Conservation (phyloP, 495 filamentous ascomycete species). For the Trypethelium eluteriae region DNA sequence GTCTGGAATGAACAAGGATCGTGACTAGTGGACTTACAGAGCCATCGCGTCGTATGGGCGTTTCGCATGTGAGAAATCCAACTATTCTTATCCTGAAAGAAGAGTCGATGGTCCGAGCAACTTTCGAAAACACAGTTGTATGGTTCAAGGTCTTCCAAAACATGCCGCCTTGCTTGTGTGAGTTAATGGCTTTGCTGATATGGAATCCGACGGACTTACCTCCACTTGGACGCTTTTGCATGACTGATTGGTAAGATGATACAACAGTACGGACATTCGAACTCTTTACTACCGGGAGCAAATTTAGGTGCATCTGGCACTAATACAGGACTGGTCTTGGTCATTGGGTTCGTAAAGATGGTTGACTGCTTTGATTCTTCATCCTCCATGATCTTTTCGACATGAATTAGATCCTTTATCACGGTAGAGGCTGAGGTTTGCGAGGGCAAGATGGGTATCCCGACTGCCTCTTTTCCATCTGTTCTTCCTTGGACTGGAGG, state of each 20-base stretch:
- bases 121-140: slow-evolving; percentile 20
- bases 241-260: slow-evolving; percentile 6
- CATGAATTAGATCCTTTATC: background rate
- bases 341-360: background rate
- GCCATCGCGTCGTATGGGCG: slow-evolving; percentile 14
- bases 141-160: slow-evolving; percentile 18
- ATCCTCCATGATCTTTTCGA: background rate
- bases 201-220: slow-evolving; percentile 7
- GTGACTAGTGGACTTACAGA: slow-evolving; percentile 14
- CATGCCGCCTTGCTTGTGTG: slow-evolving; percentile 8
- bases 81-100: slow-evolving; percentile 14
- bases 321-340: background rate
- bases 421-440: background rate
- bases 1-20: background rate
- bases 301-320: slow-evolving; percentile 10
- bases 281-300: background rate
- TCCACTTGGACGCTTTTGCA: slow-evolving; percentile 3
- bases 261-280: slow-evolving; percentile 16
- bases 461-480: background rate
- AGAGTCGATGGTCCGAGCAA: slow-evolving; percentile 2
- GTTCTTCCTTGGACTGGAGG: background rate
- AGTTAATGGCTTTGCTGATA: background rate
- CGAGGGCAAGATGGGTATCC: background rate
- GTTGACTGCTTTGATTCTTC: slow-evolving; percentile 9
- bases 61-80: slow-evolving; percentile 20